These are phyloP conservation scores for Iris pallida DNA, from an alignment of 116 monocot species.

Conservation along the genomic window DNA sequence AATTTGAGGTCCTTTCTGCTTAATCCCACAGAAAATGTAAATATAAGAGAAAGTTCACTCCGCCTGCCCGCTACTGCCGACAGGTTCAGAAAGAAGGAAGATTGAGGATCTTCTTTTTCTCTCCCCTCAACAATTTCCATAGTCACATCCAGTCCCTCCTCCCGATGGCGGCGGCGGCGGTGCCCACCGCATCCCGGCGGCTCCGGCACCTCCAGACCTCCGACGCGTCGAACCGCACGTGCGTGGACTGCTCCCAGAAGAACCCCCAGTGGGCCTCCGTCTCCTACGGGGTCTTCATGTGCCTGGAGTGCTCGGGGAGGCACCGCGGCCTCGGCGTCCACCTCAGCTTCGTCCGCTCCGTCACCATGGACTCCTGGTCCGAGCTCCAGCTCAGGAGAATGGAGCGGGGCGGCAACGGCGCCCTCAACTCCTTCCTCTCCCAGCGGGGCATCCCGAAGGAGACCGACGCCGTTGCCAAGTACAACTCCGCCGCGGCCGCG, in stretches of 20 bases:
- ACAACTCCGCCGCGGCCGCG: constrained; percentile 24
- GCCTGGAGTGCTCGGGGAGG: background rate
- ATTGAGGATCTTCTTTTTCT: background rate
- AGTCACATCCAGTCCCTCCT: background rate
- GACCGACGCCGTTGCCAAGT: constrained; percentile 25
- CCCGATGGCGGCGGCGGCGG: background rate
- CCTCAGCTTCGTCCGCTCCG: constrained; percentile 10
- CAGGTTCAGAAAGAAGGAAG: too few relatives aligned
- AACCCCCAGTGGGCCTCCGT: constrained; percentile 26
- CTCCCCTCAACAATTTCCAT: too few relatives aligned
- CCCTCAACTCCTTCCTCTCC: constrained; percentile 26
- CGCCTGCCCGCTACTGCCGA: too few relatives aligned
- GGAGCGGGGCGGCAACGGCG: constrained; percentile 28
- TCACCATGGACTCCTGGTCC: constrained; percentile 35
- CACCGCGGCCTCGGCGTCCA: constrained; percentile 7
- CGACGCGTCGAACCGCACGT: background rate
- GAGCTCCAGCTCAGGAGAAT: constrained; percentile 29
- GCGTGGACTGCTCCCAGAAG: background rate
- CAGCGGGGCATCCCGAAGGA: constrained; percentile 18
- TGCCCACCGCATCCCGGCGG: background rate
- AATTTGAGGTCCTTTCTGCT: too few relatives aligned
- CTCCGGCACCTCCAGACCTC: constrained; percentile 7
- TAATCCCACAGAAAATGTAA: too few relatives aligned
- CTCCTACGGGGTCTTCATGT: constrained; percentile 19
- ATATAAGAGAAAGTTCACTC: too few relatives aligned